Evolutionary conservation across 495 filamentous ascomycete genomes (phyloP).

Genomic region (Podospora bellae-mahoneyi): DNA sequence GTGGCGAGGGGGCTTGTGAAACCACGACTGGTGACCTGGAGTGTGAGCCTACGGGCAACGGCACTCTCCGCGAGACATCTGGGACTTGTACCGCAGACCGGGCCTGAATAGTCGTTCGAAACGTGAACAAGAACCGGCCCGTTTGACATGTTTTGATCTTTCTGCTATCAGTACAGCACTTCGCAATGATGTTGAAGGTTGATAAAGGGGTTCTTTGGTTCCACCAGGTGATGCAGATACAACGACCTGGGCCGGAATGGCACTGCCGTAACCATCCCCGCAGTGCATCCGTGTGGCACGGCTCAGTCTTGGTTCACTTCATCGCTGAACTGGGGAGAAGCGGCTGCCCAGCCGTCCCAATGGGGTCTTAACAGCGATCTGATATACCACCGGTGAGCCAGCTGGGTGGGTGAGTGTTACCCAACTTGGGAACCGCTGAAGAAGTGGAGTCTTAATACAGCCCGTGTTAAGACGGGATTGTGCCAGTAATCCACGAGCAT

Average conservation of each 20-base stretch:
- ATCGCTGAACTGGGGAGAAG: constrained; percentile 1
- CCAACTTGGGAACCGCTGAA: background rate
- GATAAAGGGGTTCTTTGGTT: background rate
- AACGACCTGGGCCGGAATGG: background rate
- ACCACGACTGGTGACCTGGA: background rate
- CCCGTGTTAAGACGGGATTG: background rate
- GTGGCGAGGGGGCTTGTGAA: background rate
- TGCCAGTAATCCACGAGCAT: background rate
- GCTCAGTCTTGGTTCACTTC: background rate
- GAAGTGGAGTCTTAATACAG: constrained; percentile 6
- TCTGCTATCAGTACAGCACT: background rate
- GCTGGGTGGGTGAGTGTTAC: constrained; percentile 5
- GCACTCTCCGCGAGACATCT: background rate
- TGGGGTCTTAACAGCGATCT: background rate
- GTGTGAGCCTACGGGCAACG: background rate
- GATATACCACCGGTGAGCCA: background rate
- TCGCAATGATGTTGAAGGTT: background rate
- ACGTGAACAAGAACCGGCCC: background rate
- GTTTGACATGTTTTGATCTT: background rate
- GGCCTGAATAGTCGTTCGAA: background rate
- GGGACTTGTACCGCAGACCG: background rate
- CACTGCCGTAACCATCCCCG: constrained; percentile 1
- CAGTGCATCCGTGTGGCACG: background rate
- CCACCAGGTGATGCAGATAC: background rate
- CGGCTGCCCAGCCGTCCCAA: background rate